These are phyloP conservation scores for Tolypocladium nubicola DNA, from an alignment of 2,329 filamentous ascomycete species.

Conservation along the genomic window DNA sequence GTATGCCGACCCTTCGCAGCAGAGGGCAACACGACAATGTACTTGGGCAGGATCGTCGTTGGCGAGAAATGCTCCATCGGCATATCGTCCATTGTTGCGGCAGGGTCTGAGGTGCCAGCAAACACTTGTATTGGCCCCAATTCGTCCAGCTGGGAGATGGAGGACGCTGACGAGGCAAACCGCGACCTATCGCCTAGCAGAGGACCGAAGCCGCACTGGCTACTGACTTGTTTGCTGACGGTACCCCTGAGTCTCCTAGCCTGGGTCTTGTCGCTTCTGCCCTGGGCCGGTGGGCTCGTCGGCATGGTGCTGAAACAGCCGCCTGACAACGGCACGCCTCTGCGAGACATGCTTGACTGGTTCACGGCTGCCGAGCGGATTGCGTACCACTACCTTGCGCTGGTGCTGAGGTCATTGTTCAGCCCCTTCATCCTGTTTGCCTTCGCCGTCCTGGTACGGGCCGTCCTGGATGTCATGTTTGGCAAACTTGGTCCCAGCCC, in stretches of 20 bases:
- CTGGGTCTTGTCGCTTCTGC: conserved; percentile 31
- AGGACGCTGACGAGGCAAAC: conserved; percentile 35
- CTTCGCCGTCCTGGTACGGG: conserved; percentile 29
- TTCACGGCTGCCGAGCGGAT: conserved; percentile 35
- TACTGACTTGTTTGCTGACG: conserved; percentile 29
- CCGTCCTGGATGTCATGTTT: conserved; percentile 26
- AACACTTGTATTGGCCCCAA: conserved; percentile 44
- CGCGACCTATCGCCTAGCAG: conserved; percentile 28
- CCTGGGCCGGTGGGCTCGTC: conserved; percentile 32
- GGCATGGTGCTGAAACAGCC: conserved; percentile 33
- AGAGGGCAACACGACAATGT: conserved; percentile 48
- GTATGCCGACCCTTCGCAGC: conserved; percentile 41
- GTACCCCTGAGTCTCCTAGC: conserved; percentile 28
- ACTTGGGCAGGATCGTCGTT: conserved; percentile 38
- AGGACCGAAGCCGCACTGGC: conserved; percentile 32
- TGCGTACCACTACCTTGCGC: conserved; percentile 38
- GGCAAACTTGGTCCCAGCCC: conserved; percentile 24
- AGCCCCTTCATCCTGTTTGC: conserved; percentile 34
- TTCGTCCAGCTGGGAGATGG: conserved; percentile 45
- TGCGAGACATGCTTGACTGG: conserved; percentile 35
- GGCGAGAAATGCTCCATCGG: conserved; percentile 37
- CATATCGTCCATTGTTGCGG: conserved; percentile 35
- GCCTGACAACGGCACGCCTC: conserved; percentile 16
- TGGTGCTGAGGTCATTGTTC: conserved; percentile 26
- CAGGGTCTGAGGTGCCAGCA: conserved; percentile 36